Conservation (phyloP, 2,329 filamentous ascomycete species). For the Dactylella cylindrospora region DNA sequence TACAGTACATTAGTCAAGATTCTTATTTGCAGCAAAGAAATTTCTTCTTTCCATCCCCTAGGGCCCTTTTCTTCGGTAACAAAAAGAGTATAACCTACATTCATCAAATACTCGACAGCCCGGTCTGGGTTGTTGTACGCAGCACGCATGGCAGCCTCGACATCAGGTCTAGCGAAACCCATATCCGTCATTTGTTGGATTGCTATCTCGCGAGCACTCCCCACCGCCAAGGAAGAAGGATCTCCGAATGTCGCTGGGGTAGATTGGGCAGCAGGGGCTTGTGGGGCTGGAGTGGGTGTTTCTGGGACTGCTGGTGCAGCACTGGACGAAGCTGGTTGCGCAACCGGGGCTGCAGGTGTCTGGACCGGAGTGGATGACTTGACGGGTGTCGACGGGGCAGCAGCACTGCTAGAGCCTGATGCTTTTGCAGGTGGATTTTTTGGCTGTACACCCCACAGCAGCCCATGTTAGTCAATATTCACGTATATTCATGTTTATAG, state of each 20-base stretch:
- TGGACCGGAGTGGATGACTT: conserved; percentile 59
- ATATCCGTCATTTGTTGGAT: conserved; percentile 95
- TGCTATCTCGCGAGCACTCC: conserved; percentile 75
- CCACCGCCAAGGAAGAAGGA: conserved; percentile 81
- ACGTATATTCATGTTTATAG: conserved; percentile 52
- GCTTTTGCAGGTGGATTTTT: conserved; percentile 65
- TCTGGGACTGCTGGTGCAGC: conserved; percentile 55
- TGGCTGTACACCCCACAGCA: conserved; percentile 58
- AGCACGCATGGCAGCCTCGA: conserved; percentile 91
- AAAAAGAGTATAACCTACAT: conserved; percentile 58
- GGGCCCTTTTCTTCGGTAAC: conserved; percentile 6
- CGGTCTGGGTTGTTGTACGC: conserved; percentile 97
- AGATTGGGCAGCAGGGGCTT: conserved; percentile 54
- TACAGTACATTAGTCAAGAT: conserved; percentile 51
- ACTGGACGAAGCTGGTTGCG: conserved; percentile 56
- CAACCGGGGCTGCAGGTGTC: conserved; percentile 56
- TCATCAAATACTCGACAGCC: conserved; percentile 93
- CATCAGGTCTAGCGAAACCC: conserved; percentile 86
- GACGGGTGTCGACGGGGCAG: conserved; percentile 65
- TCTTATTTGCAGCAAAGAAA: neutral
- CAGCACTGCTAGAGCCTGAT: conserved; percentile 62
- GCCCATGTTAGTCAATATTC: conserved; percentile 47
- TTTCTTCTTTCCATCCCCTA: conserved; percentile 6
- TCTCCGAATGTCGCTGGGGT: conserved; percentile 64
- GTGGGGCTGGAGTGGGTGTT: conserved; percentile 60